These are phyloP conservation scores for Heliocybe sulcata DNA, from an alignment of 1,284 basidiomycete species.

Conservation along the genomic window DNA sequence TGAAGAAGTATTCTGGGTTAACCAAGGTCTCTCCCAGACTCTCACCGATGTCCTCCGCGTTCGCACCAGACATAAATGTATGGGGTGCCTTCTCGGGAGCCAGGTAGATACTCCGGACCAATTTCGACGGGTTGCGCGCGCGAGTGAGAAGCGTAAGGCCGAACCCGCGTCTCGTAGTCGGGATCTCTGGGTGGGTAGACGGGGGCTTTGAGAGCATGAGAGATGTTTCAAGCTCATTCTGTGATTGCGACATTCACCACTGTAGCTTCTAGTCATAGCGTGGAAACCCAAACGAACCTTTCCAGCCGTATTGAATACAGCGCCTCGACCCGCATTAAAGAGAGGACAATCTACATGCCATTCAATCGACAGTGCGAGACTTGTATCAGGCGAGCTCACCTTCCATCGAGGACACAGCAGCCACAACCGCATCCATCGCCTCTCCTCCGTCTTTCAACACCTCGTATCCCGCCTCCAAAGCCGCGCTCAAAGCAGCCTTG, in stretches of 20 bases:
- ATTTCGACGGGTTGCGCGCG: slow-evolving; percentile 67
- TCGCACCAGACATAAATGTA: slow-evolving; percentile 58
- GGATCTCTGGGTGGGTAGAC: slow-evolving; percentile 50
- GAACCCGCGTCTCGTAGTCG: slow-evolving; percentile 49
- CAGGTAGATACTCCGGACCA: slow-evolving; percentile 65
- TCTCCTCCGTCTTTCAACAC: slow-evolving; percentile 62
- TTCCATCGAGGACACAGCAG: slow-evolving; percentile 70
- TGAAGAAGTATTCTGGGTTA: slow-evolving; percentile 72
- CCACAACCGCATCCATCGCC: slow-evolving; percentile 77
- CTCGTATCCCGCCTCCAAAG: slow-evolving; percentile 56
- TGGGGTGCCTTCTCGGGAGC: slow-evolving; percentile 54
- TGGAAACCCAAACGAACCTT: slow-evolving; percentile 41
- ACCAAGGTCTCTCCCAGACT: slow-evolving; percentile 50
- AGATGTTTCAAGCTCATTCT: slow-evolving; percentile 79
- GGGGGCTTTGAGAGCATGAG: slow-evolving; percentile 75
- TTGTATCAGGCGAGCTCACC: slow-evolving; percentile 30
- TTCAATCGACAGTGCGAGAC: not conserved
- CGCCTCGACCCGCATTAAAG: slow-evolving; percentile 75
- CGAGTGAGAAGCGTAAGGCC: slow-evolving; percentile 61
- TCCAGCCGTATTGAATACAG: slow-evolving; percentile 73
- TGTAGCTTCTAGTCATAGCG: not conserved
- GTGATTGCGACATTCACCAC: slow-evolving; percentile 1
- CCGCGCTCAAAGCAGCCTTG: slow-evolving; percentile 42
- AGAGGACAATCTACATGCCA: slow-evolving; percentile 55
- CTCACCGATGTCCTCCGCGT: slow-evolving; percentile 54